These are phyloP conservation scores for Scolecobasidium constrictum DNA, from an alignment of 2,329 filamentous ascomycete genomes.

Conservation along the genomic window DNA sequence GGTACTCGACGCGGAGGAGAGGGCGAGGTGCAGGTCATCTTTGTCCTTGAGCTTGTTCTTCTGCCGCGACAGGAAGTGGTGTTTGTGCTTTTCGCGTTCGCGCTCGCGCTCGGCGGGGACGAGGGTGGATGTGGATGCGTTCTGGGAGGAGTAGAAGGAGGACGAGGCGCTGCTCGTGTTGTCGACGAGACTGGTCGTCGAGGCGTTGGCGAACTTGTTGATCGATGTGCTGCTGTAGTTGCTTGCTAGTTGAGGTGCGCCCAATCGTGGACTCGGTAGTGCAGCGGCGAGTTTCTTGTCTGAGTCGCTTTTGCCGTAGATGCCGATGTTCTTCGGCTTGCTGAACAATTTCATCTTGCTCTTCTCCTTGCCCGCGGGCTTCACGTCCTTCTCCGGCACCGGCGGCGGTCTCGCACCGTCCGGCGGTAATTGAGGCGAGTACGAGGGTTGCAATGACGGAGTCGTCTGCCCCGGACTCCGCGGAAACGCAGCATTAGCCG, in stretches of 20 bases:
- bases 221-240: slow-evolving; percentile 48
- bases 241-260: no score
- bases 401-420: slow-evolving; percentile 16
- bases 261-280: slow-evolving; percentile 62
- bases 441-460: slow-evolving; percentile 26
- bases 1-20: slow-evolving; percentile 68
- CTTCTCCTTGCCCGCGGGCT: slow-evolving; percentile 50
- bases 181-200: slow-evolving; percentile 58
- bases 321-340: slow-evolving; percentile 62
- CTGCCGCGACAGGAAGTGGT: slow-evolving; percentile 68
- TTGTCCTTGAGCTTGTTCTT: slow-evolving; percentile 66
- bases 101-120: slow-evolving; percentile 46
- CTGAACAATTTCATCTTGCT: slow-evolving; percentile 76
- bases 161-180: slow-evolving; percentile 38
- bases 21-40: slow-evolving; percentile 57
- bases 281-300: slow-evolving; percentile 47
- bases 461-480: slow-evolving; percentile 38
- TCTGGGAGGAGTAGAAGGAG: slow-evolving; percentile 63
- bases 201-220: slow-evolving; percentile 55
- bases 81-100: slow-evolving; percentile 59
- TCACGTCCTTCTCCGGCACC: slow-evolving; percentile 45
- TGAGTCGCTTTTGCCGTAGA: slow-evolving; percentile 52
- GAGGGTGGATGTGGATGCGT: slow-evolving; percentile 67
- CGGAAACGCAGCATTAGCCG: slow-evolving; percentile 64
- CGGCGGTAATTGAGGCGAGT: slow-evolving; percentile 21